A percentile compares a stretch with the other conserved stretches of the same genome.
Evolutionary conservation across 352 stramenopile species (phyloP).

Genomic region (Phytophthora parvispora): DNA sequence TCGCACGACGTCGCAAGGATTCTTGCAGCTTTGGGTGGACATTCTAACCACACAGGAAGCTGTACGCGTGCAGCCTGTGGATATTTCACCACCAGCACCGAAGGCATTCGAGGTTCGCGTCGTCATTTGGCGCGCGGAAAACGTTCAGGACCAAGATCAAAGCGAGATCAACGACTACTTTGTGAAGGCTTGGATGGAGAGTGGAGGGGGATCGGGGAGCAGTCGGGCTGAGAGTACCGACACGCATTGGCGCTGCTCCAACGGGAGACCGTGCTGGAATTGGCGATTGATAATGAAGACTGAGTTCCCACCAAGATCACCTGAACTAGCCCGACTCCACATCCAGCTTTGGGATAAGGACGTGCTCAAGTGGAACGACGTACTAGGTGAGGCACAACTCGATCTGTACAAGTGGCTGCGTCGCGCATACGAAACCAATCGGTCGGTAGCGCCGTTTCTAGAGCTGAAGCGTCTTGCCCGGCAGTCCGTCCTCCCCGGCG

Average conservation of each 20-base stretch:
- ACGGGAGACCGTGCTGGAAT: conserved; percentile 93
- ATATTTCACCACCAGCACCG: conserved; percentile 70
- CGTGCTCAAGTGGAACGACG: conserved; percentile 93
- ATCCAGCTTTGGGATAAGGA: conserved; percentile 96
- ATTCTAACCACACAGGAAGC: conserved; percentile 88
- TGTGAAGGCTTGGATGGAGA: conserved; percentile 93
- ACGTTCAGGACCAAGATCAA: conserved; percentile 76
- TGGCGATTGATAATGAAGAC: conserved; percentile 93
- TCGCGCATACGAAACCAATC: conserved; percentile 67
- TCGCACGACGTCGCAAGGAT: conserved; percentile 72
- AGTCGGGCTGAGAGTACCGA: conserved; percentile 74
- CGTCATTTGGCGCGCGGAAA: conserved; percentile 91
- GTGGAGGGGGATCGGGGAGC: conserved; percentile 24
- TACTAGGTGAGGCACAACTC: conserved; percentile 88
- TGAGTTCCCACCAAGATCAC: conserved; percentile 77
- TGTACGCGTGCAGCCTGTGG: conserved; percentile 62
- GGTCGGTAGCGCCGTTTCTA: conserved; percentile 66
- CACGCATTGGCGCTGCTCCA: conserved; percentile 94
- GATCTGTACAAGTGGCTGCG: conserved; percentile 90
- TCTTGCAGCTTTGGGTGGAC: conserved; percentile 91
- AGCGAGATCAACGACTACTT: conserved; percentile 95
- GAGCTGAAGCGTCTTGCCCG: conserved; percentile 57
- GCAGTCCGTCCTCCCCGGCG: background rate
- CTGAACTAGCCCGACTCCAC: conserved; percentile 90
- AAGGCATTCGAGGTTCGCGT: conserved; percentile 91